Conservation (phyloP, 495 filamentous ascomycete species). For the Podospora bellae-mahoneyi region DNA sequence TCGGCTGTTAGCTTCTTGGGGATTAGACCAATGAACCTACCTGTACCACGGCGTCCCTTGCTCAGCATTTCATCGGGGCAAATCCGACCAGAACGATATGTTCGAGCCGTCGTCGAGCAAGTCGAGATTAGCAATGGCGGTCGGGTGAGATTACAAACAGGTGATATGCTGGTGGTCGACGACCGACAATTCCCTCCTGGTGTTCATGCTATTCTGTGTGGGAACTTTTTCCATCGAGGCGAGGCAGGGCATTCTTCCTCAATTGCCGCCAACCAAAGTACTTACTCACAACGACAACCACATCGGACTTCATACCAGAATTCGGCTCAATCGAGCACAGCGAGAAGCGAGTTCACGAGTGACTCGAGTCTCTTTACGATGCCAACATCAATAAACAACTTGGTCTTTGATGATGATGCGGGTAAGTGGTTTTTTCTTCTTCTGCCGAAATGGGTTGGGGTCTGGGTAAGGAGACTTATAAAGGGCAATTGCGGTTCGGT, state of each 20-base stretch:
- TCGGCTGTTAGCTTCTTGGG: neutral
- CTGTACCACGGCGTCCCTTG: neutral
- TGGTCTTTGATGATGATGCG: neutral
- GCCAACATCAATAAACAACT: neutral
- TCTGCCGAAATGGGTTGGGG: neutral
- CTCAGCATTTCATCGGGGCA: neutral
- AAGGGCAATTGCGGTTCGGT: neutral
- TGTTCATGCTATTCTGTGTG: neutral
- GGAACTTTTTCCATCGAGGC: neutral
- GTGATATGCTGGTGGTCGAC: neutral
- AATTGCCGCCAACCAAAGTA: too few species aligned
- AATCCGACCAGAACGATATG: neutral
- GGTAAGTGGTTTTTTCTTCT: neutral
- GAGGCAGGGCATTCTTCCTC: neutral
- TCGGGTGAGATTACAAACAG: neutral
- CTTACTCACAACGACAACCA: neutral
- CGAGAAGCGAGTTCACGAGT: neutral
- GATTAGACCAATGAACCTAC: neutral
- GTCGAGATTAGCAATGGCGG: neutral
- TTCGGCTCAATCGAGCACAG: neutral
- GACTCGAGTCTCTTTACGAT: neutral
- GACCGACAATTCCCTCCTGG: neutral
- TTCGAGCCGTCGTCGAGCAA: neutral
- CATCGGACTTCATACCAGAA: neutral
- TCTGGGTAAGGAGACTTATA: neutral